Percentiles rank a stretch among this genome's conserved stretches.
These are phyloP conservation scores for Lotmaria passim DNA, from an alignment of 208 protist species.

Conservation along the genomic window DNA sequence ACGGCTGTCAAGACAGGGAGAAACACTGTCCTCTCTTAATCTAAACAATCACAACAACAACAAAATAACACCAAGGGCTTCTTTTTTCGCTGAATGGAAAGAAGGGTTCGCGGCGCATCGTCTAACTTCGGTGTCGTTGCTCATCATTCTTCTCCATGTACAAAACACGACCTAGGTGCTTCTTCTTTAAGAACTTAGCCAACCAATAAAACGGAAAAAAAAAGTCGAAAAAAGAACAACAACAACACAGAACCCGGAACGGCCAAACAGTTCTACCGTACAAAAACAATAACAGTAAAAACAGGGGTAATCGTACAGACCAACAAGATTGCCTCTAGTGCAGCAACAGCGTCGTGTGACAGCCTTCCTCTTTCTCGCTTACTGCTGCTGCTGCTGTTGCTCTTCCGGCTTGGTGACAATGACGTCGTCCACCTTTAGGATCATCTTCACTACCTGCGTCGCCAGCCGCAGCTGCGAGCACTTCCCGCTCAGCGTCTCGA, in stretches of 20 bases:
- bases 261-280: too few species aligned
- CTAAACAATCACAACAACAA: too few species aligned
- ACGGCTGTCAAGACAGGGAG: not conserved
- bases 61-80: too few species aligned
- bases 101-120: not conserved
- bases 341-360: too few species aligned
- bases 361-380: not conserved
- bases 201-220: conserved; percentile 1
- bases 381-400: conserved; percentile 53
- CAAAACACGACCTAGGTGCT: too few species aligned
- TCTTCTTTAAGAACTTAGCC: not conserved
- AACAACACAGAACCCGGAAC: too few species aligned
- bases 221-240: too few species aligned
- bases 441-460: conserved; percentile 99
- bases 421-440: conserved; percentile 99
- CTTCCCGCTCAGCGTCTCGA: conserved; percentile 99
- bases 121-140: conserved; percentile 1
- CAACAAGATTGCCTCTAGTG: too few species aligned
- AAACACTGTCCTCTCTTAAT: too few species aligned
- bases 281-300: too few species aligned
- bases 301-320: too few species aligned
- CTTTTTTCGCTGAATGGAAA: too few species aligned
- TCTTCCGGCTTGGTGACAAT: conserved; percentile 92
- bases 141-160: conserved; percentile 1
- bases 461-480: conserved; percentile 99